phyloP scores from a whole-genome alignment of 495 filamentous ascomycete species.

The Recurvomyces mirabilis region DNA sequence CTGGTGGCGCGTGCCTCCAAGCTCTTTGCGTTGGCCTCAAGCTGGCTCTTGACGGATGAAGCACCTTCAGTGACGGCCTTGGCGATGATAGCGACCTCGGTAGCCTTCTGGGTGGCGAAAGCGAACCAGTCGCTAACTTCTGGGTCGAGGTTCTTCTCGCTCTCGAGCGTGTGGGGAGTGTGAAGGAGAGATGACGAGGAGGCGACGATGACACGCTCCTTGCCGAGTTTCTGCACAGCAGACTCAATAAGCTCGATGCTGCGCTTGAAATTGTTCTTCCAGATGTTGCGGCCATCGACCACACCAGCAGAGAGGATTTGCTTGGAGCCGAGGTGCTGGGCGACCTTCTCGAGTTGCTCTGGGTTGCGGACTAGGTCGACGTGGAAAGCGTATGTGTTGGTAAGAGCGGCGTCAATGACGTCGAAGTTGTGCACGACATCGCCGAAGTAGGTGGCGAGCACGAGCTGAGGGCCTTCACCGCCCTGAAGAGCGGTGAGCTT shows the following conservation, averaged over 20 bases:
- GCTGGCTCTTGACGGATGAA: slow-evolving; percentile 67
- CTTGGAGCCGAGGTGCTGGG: slow-evolving; percentile 63
- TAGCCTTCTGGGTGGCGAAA: slow-evolving; percentile 89
- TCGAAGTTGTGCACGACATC: slow-evolving; percentile 98
- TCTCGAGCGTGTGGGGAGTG: slow-evolving; percentile 91
- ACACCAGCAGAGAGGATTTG: slow-evolving; percentile 88
- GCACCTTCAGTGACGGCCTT: slow-evolving; percentile 91
- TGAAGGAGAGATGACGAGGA: slow-evolving; percentile 96
- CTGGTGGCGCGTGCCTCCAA: slow-evolving; percentile 80
- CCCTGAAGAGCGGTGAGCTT: slow-evolving; percentile 61
- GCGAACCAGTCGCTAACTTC: slow-evolving; percentile 98
- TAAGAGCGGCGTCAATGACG: slow-evolving; percentile 52
- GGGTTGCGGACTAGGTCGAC: slow-evolving; percentile 94
- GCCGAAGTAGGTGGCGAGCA: slow-evolving; percentile 95
- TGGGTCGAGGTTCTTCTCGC: slow-evolving; percentile 88
- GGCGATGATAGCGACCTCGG: slow-evolving; percentile 83
- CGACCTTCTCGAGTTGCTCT: slow-evolving; percentile 80
- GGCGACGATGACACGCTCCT: slow-evolving; percentile 89
- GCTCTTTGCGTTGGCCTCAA: slow-evolving; percentile 90
- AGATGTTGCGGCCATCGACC: slow-evolving; percentile 98
- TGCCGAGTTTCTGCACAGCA: slow-evolving; percentile 84
- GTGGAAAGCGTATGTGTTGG: slow-evolving; percentile 71
- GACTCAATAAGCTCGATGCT: slow-evolving; percentile 80
- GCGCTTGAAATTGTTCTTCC: slow-evolving; percentile 95
- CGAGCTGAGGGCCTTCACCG: slow-evolving; percentile 63